Conservation (phyloP, 2,329 filamentous ascomycete genomes). For the Hypoxylon rubiginosum region DNA sequence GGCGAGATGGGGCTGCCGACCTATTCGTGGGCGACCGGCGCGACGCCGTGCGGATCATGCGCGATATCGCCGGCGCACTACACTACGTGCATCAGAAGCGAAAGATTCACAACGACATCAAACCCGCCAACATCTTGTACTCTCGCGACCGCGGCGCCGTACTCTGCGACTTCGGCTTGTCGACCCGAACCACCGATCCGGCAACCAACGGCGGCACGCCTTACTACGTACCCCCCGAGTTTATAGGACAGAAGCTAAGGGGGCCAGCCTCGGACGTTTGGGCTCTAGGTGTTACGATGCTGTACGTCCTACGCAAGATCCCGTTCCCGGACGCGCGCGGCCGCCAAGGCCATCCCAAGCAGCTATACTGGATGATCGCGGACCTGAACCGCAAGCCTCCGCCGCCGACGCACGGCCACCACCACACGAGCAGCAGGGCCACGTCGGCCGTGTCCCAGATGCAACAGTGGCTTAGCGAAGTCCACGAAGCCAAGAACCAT, state of each 20-base stretch:
- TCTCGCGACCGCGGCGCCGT: constrained; percentile 70
- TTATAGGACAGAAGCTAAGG: constrained; percentile 67
- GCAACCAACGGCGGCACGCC: constrained; percentile 69
- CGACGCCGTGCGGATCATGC: constrained; percentile 66
- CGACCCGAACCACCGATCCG: constrained; percentile 61
- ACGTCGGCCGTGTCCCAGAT: constrained; percentile 64
- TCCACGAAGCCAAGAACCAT: constrained; percentile 62
- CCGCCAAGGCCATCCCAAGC: constrained; percentile 61
- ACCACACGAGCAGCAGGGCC: constrained; percentile 40
- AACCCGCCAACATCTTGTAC: constrained; percentile 73
- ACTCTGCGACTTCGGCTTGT: constrained; percentile 72
- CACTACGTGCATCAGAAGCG: constrained; percentile 68
- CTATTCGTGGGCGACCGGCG: constrained; percentile 63
- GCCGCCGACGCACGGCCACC: constrained; percentile 24
- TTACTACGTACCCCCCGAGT: constrained; percentile 73
- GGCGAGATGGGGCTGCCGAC: constrained; percentile 63
- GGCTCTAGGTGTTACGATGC: constrained; percentile 72
- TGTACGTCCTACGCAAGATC: constrained; percentile 70
- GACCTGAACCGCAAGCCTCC: constrained; percentile 63
- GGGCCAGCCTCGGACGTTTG: constrained; percentile 70
- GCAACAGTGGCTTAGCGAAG: constrained; percentile 68
- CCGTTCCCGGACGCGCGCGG: constrained; percentile 67
- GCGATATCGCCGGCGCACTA: constrained; percentile 67
- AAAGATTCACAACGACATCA: constrained; percentile 73
- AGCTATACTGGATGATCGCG: constrained; percentile 71